Base-by-base conservation (phyloP, 441 rosid genomes). In the Populus hybrid region DNA sequence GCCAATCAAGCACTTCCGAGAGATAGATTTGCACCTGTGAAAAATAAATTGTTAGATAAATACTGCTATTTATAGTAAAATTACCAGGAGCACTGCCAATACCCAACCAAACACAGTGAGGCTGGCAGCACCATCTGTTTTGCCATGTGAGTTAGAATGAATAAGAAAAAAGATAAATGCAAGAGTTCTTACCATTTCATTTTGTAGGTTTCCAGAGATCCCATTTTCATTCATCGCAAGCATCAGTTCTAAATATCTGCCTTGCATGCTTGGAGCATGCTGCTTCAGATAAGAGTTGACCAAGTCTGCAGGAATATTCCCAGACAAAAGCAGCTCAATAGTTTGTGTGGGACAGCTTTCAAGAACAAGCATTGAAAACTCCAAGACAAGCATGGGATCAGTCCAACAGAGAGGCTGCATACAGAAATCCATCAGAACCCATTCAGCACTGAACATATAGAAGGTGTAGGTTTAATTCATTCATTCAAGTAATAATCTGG, bases 231-330 rank as follows among this genome's bases (percentile, higher is more conserved):
- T 90, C 93, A 90, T 90, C 50, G 89, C 91, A 82, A 96, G 93
- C 99, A 96, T 94, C 72, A 91, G 98, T 81, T 96, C 99, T 77
- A 96, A 83, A 83, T 93, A 96, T 79, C 88, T 94, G 35, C 96
- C 98, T 86, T 96, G 98, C 99, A 94, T 88, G 82, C 71, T 90
- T 61, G 97, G 98, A 69, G 98, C 98, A 86, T 91, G 92, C 88
- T 93, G 89, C 94, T 94, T 96, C 92, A 96, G 76, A 83, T 94
- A 92, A 71, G 98, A 96, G 87, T 93, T 96, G 79, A 94, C 99
- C 89, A 94, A 87, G 87, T 96, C 97, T 18, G 99, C 92, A 12
- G 95, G 92, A 80, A 94, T 94, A 83, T 94, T 94, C 83, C 98
- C 99, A 72, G 95, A 94, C 78, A 91, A 79, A 87, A 96, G 91